A percentile compares a stretch with the other conserved stretches of the same genome.
Conservation (phyloP, 345 rosid genomes). For the Hypericum perforatum region DNA sequence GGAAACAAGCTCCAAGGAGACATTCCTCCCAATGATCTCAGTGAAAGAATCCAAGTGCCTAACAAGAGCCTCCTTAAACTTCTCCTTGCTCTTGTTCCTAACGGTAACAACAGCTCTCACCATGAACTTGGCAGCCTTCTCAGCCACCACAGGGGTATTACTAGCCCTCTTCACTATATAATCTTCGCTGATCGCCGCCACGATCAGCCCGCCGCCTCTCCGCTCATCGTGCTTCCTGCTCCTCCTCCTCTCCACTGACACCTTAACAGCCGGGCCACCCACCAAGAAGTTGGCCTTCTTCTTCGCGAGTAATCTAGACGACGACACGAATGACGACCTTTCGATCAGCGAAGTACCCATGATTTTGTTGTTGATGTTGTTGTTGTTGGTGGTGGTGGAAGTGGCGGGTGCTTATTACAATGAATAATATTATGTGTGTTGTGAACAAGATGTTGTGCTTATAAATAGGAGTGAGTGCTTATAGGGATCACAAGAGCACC, state of each 20-base stretch:
- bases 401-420: background rate
- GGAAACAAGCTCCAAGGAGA: constrained; percentile 76
- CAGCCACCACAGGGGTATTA: constrained; percentile 8
- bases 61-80: constrained; percentile 57
- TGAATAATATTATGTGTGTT: constrained; percentile 4
- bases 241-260: constrained; percentile 5
- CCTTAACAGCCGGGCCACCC: constrained; percentile 1
- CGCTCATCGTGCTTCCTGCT: background rate
- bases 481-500: background rate
- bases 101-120: constrained; percentile 71
- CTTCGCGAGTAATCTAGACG: constrained; percentile 6
- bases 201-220: constrained; percentile 5
- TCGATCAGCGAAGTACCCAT: constrained; percentile 28
- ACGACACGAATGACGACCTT: constrained; percentile 8
- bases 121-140: constrained; percentile 45
- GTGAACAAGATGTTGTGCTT: too few species aligned
- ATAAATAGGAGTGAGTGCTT: too few species aligned
- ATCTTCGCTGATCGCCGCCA: constrained; percentile 61
- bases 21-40: constrained; percentile 73
- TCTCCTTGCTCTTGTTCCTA: constrained; percentile 74
- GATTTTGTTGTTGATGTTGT: constrained; percentile 61
- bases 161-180: constrained; percentile 30
- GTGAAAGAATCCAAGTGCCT: constrained; percentile 65
- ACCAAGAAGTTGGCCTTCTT: constrained; percentile 10
- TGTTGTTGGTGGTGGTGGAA: too few species aligned